phyloP scores from a whole-genome alignment of 257 asterid genomes.

The Solanum sejunctum region DNA sequence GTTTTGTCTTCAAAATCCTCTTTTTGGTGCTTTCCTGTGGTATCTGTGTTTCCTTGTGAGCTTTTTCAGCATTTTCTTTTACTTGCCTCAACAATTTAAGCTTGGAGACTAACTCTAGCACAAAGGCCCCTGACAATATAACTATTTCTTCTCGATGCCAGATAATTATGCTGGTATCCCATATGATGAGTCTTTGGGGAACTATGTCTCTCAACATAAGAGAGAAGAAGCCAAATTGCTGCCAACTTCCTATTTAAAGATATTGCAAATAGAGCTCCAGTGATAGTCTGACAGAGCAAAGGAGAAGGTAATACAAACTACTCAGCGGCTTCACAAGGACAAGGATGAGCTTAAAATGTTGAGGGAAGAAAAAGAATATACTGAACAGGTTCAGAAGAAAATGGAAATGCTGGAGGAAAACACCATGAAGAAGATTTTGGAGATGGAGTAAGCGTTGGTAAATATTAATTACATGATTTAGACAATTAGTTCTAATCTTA shows the following conservation, averaged over 20 bases:
- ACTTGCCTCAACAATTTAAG: too few relatives aligned
- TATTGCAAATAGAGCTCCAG: slow-evolving; percentile 33
- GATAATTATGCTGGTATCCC: slow-evolving; percentile 38
- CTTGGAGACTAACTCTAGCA: slow-evolving; percentile 5
- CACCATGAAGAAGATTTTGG: slow-evolving; percentile 41
- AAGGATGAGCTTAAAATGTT: slow-evolving; percentile 45
- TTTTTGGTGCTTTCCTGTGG: too few relatives aligned
- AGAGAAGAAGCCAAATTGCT: slow-evolving; percentile 34
- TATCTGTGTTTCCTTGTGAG: too few relatives aligned
- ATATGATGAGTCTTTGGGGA: slow-evolving; percentile 37
- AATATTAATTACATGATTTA: slow-evolving; percentile 32
- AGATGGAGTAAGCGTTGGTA: slow-evolving; percentile 49
- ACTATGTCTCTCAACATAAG: slow-evolving; percentile 28
- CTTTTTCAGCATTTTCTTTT: too few relatives aligned
- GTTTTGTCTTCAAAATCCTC: too few relatives aligned
- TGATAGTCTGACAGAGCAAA: slow-evolving; percentile 47
- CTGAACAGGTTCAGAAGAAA: slow-evolving; percentile 19
- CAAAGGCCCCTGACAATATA: not conserved
- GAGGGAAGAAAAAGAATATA: not conserved
- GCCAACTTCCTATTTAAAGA: slow-evolving; percentile 23
- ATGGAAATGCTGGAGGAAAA: slow-evolving; percentile 45
- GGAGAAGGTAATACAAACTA: slow-evolving; percentile 63
- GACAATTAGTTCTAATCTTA: slow-evolving; percentile 19
- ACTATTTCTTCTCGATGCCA: slow-evolving; percentile 9
- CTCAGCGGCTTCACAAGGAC: slow-evolving; percentile 48